These are phyloP conservation scores for Gracilariopsis chorda DNA, from an alignment of 23 red algal genomes.

Conservation along the genomic window DNA sequence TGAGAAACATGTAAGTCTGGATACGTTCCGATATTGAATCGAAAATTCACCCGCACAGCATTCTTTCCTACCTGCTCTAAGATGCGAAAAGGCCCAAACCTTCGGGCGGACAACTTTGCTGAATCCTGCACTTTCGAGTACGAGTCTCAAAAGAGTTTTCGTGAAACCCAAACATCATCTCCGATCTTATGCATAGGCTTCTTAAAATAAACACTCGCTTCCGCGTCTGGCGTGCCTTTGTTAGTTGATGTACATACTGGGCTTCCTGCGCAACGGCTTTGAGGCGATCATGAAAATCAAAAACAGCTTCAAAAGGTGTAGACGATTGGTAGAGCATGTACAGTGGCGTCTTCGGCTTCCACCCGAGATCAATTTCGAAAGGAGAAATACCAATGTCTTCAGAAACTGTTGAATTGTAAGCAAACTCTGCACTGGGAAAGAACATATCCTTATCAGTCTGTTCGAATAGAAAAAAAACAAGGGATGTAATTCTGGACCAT, in stretches of 20 bases:
- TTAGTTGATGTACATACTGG: not conserved
- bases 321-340: not conserved
- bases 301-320: not conserved
- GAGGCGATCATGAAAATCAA: not conserved
- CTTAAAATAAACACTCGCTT: not conserved
- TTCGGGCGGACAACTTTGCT: not conserved
- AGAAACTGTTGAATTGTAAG: not conserved
- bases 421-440: not conserved
- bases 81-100: not conserved
- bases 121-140: not conserved
- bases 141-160: not conserved
- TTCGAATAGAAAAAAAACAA: not conserved
- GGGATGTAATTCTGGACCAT: no score
- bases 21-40: not conserved
- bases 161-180: not conserved
- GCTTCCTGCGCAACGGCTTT: not conserved
- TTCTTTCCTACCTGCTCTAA: not conserved
- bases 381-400: not conserved
- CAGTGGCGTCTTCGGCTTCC: not conserved
- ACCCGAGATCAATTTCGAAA: slow-evolving; percentile 4
- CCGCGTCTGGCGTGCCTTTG: not conserved
- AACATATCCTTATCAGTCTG: slow-evolving; percentile 1
- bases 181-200: not conserved
- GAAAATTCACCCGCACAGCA: not conserved
- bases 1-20: not conserved